These are phyloP conservation scores for Steccherinum ochraceum DNA, from an alignment of 768 basidiomycete genomes.

Conservation along the genomic window DNA sequence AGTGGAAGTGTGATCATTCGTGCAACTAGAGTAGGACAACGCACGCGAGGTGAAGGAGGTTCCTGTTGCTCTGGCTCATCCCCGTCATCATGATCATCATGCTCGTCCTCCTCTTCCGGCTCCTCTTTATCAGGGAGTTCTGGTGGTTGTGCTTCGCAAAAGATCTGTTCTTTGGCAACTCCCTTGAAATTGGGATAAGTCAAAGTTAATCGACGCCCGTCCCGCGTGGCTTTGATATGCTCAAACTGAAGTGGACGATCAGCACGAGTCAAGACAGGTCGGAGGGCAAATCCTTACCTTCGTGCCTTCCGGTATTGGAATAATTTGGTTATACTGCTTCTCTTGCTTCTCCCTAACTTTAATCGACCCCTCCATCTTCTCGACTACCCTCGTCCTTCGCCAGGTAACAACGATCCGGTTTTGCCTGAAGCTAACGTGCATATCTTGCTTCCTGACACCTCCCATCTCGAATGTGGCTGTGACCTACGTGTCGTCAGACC, in stretches of 20 bases:
- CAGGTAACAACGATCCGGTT: conserved; percentile 60
- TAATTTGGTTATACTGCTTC: conserved; percentile 57
- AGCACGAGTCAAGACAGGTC: background rate
- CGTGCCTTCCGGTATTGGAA: conserved; percentile 71
- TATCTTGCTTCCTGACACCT: conserved; percentile 65
- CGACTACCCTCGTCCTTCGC: conserved; percentile 51
- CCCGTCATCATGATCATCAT: background rate
- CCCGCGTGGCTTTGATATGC: conserved; percentile 65
- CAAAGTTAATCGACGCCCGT: conserved; percentile 51
- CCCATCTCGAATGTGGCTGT: conserved; percentile 67
- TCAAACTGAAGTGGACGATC: conserved; percentile 45
- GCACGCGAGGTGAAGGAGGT: conserved; percentile 4
- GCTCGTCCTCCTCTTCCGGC: background rate
- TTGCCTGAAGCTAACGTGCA: conserved; percentile 69
- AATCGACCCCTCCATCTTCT: conserved; percentile 55
- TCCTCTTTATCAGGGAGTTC: background rate
- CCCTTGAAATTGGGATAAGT: conserved; percentile 49
- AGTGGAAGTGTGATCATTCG: background rate
- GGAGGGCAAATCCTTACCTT: conserved; percentile 35
- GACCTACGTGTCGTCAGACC: conserved; percentile 27
- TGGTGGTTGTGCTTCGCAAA: background rate
- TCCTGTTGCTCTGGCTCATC: background rate
- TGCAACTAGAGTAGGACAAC: background rate
- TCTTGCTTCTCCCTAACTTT: conserved; percentile 59
- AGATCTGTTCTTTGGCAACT: background rate